phyloP scores from a whole-genome alignment of 2,329 filamentous ascomycete genomes.

The Penicillium rolfsii region DNA sequence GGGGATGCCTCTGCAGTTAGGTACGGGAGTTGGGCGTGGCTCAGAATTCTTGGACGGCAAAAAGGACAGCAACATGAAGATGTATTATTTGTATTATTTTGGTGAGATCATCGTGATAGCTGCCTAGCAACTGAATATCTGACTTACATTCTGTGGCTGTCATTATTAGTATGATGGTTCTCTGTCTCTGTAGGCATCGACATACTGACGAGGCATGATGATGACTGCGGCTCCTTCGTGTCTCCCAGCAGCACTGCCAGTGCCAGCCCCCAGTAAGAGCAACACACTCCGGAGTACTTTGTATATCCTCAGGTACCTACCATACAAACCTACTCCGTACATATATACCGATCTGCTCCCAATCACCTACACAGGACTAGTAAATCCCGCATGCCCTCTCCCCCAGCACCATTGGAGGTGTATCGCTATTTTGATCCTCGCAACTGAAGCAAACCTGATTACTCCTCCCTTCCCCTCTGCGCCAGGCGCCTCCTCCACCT shows the following conservation, averaged over 20 bases:
- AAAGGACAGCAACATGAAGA: neutral
- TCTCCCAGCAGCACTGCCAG: neutral
- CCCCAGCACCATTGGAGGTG: neutral
- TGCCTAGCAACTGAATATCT: neutral
- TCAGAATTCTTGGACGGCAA: neutral
- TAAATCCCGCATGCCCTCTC: neutral
- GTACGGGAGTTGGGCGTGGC: neutral
- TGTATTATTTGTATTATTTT: neutral
- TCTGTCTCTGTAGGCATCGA: neutral
- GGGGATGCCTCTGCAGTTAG: neutral
- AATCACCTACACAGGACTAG: neutral
- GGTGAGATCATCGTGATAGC: neutral
- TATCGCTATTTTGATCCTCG: neutral
- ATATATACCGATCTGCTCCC: neutral
- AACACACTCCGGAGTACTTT: too few relatives aligned
- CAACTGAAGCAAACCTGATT: neutral
- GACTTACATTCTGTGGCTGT: neutral
- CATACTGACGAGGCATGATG: neutral
- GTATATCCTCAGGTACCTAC: too few relatives aligned
- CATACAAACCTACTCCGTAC: too few relatives aligned
- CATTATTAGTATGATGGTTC: neutral
- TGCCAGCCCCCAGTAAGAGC: too few relatives aligned
- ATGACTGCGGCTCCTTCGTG: neutral
- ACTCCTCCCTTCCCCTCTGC: too few relatives aligned
- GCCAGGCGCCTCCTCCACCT: too few relatives aligned